These are phyloP conservation scores for Staphylotrichum longicolle DNA, from an alignment of 495 filamentous ascomycete genomes.

Conservation along the genomic window DNA sequence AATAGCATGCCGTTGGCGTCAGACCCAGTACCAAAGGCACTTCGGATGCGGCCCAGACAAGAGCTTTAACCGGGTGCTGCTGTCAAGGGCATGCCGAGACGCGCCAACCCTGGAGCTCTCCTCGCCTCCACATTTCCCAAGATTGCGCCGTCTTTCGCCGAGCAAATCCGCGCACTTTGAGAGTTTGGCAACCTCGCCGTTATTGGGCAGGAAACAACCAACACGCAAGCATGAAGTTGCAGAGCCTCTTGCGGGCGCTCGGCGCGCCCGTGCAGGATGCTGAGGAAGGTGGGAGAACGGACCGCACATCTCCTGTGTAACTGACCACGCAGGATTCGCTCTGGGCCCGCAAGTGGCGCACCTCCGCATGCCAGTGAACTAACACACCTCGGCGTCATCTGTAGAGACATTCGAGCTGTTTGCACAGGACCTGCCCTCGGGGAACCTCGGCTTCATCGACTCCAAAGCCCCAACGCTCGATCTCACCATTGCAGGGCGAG, in stretches of 20 bases:
- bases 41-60: background rate
- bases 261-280: constrained; percentile 45
- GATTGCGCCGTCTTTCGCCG: constrained; percentile 10
- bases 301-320: background rate
- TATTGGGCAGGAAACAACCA: background rate
- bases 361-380: background rate
- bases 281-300: constrained; percentile 21
- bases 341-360: too few species aligned
- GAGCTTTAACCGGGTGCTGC: background rate
- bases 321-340: background rate
- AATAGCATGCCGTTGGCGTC: background rate
- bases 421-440: constrained; percentile 68
- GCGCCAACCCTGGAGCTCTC: constrained; percentile 6
- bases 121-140: constrained; percentile 21
- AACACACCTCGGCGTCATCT: constrained; percentile 15
- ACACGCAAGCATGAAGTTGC: constrained; percentile 34
- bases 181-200: background rate
- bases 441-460: constrained; percentile 83
- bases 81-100: constrained; percentile 8
- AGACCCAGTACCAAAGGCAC: background rate
- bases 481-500: constrained; percentile 62
- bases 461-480: constrained; percentile 62
- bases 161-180: background rate
- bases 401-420: constrained; percentile 86
- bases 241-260: constrained; percentile 37